phyloP scores from a whole-genome alignment of 371 early-diverging fungal species.

The Mortierella sp. region DNA sequence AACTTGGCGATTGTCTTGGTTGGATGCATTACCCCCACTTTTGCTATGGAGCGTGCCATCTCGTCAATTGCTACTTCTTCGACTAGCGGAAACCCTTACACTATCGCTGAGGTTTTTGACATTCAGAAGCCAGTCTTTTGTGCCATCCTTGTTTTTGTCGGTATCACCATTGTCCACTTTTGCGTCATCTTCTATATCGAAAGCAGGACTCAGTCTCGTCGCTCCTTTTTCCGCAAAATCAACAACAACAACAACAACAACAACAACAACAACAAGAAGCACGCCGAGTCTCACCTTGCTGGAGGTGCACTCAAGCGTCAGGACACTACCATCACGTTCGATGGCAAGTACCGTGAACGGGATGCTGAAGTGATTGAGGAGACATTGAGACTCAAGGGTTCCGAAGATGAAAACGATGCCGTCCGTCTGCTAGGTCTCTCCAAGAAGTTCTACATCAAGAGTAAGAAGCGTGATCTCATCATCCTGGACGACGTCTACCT shows the following conservation, averaged over 20 bases:
- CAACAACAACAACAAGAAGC: background rate
- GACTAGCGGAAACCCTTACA: slow-evolving; percentile 31
- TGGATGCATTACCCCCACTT: slow-evolving; percentile 50
- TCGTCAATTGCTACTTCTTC: slow-evolving; percentile 44
- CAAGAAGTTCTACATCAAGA: slow-evolving; percentile 38
- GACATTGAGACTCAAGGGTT: slow-evolving; percentile 32
- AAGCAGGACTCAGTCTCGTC: slow-evolving; percentile 49
- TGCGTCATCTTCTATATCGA: slow-evolving; percentile 45
- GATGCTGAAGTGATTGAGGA: slow-evolving; percentile 54
- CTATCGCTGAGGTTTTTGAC: slow-evolving; percentile 48
- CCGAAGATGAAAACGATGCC: slow-evolving; percentile 51
- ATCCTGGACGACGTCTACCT: slow-evolving; percentile 53
- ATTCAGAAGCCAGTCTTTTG: slow-evolving; percentile 34
- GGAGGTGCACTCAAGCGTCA: slow-evolving; percentile 11
- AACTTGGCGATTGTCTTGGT: slow-evolving; percentile 38
- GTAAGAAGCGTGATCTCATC: slow-evolving; percentile 43
- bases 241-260: background rate
- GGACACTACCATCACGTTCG: slow-evolving; percentile 28
- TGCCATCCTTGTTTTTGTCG: slow-evolving; percentile 50
- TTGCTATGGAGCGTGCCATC: slow-evolving; percentile 60
- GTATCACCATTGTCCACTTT: slow-evolving; percentile 30
- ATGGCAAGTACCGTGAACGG: slow-evolving; percentile 48
- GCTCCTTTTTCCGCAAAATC: slow-evolving; percentile 24
- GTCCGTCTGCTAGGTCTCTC: slow-evolving; percentile 54
- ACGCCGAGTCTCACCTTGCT: background rate